These are phyloP conservation scores for Plasmodium knowlesi DNA, from an alignment of 169 alveolate genomes.

Conservation along the genomic window DNA sequence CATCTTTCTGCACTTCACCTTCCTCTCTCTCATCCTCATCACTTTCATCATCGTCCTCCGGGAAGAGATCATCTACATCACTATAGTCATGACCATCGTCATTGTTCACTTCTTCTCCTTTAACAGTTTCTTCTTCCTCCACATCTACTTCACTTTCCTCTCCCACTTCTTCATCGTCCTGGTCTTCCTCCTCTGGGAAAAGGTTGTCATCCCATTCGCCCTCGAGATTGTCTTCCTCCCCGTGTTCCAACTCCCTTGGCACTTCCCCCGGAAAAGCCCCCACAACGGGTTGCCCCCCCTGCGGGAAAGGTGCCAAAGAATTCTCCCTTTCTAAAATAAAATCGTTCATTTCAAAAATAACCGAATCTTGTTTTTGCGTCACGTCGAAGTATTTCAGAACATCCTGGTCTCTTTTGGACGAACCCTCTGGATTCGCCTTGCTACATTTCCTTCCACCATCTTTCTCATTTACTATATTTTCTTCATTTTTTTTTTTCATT, in stretches of 20 bases:
- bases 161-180: no score
- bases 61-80: no score
- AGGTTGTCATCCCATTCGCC: background rate
- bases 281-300: background rate
- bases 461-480: background rate
- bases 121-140: no score
- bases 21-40: background rate
- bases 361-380: constrained; percentile 33
- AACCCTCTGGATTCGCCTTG: background rate
- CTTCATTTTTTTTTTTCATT: background rate
- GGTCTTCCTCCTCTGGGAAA: background rate
- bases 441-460: background rate
- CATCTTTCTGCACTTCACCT: background rate
- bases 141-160: no score
- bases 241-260: background rate
- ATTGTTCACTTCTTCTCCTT: no score
- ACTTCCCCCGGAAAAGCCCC: background rate
- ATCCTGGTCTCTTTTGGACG: background rate
- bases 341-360: constrained; percentile 30
- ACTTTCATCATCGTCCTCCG: no score
- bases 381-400: constrained; percentile 59
- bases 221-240: background rate
- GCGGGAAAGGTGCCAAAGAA: background rate
- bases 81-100: no score
- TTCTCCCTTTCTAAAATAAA: constrained; percentile 17